Evolutionary conservation across 495 filamentous ascomycete genomes (phyloP), one percentile per base, ranked within the genome.

Genomic region (Penicillium bialowiezense): DNA sequence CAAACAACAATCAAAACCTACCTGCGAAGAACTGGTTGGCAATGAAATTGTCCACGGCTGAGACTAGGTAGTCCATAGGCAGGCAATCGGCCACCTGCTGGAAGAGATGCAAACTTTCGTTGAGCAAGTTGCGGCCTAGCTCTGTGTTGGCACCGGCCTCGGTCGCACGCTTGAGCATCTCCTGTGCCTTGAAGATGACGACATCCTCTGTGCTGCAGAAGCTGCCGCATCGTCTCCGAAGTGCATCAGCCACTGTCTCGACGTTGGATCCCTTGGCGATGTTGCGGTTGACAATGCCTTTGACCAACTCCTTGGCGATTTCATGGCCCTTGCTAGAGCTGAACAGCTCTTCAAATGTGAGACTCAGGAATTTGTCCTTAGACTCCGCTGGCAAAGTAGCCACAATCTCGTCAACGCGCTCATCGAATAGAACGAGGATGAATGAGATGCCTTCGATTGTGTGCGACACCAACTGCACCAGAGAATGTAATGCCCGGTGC

Each of bases 161-260:
- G 1, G 81, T 82, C 1, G 91, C 93, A 50, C 85, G 83, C 69
- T 95, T 93, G 39, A 97, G 74, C 50, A 89, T 82, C 64, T 99
- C 93, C 65, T 97, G 91, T 6, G 95, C 95, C 68, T 96, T 97
- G 81, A 97, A 99, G 41, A 96, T 90, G 29, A 97, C 82, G 1
- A 96, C 91, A 71, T 99, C 93, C 41, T 97, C 91, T 1, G 91
- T 84, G 51, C 89, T 95, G 75, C 93, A 99, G 75, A 99, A 97
- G 62, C 83, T 93, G 37, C 93, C 95, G 55, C 93, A 99, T 50
- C 90, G 81, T 55, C 95, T 78, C 18, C 93, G 78, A 15, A 99
- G 71, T 13, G 91, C 90, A 68, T 97, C 93, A 0, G 93, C 91
- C 33, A 99, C 89, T 0, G 91, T 97, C 65, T 99, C 93, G 14